Conservation (phyloP, 2,329 filamentous ascomycete genomes). For the Beauveria scarabaeidicola region DNA sequence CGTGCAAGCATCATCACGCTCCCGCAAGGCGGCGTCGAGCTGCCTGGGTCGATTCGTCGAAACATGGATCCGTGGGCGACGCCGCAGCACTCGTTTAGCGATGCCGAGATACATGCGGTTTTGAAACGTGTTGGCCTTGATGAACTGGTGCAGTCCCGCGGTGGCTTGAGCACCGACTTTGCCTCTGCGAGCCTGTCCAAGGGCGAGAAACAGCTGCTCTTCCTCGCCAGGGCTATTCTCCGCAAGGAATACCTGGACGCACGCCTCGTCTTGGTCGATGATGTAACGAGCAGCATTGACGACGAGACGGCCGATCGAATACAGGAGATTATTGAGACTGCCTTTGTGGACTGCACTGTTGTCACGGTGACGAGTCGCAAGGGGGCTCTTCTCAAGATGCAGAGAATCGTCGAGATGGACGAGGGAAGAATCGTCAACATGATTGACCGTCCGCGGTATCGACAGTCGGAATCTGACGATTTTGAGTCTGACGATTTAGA, state of each 20-base stretch:
- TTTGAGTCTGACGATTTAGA: neutral
- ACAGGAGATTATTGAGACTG: conserved; percentile 11
- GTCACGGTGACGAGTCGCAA: conserved; percentile 13
- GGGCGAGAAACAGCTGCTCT: conserved; percentile 16
- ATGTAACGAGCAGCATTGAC: conserved; percentile 15
- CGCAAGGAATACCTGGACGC: conserved; percentile 10
- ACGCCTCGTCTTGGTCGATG: conserved; percentile 15
- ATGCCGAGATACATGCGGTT: neutral
- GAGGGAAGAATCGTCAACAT: neutral
- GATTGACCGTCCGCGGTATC: neutral
- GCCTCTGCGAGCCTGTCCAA: conserved; percentile 9
- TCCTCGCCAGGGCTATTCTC: conserved; percentile 14
- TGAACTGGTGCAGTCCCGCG: conserved; percentile 8
- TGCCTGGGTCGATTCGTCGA: conserved; percentile 13
- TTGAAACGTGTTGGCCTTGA: conserved; percentile 12
- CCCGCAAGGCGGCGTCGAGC: conserved; percentile 14
- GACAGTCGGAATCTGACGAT: no score
- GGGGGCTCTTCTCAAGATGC: conserved; percentile 4
- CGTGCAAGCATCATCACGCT: conserved; percentile 15
- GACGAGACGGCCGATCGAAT: conserved; percentile 12
- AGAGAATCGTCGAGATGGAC: conserved; percentile 1
- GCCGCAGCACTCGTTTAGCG: neutral
- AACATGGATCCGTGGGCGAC: conserved; percentile 14
- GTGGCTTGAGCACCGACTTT: conserved; percentile 12
- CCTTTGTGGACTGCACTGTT: conserved; percentile 13